Conservation (phyloP, 2,329 filamentous ascomycete genomes). For the Monascus ruber region DNA sequence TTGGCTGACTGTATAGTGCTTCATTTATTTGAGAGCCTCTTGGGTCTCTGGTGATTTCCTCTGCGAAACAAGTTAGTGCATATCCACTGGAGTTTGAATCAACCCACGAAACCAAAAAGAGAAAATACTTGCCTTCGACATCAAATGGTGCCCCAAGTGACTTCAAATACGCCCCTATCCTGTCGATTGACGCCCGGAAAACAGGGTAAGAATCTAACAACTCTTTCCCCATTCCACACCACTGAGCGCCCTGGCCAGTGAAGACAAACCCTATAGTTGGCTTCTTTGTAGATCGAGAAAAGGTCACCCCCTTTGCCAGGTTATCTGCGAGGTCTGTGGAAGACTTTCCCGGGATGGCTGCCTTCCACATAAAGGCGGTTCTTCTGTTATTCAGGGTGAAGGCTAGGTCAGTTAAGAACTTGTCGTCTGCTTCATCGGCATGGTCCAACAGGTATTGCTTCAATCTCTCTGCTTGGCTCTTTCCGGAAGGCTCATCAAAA, state of each 20-base stretch:
- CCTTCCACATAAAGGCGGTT: constrained; percentile 9
- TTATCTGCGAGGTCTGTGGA: constrained; percentile 1
- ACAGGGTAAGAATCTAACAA: constrained; percentile 12
- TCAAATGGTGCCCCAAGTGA: constrained; percentile 10
- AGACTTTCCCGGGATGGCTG: constrained; percentile 4
- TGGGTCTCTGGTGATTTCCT: constrained; percentile 4
- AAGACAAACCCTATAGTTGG: constrained; percentile 15
- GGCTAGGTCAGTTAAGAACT: constrained; percentile 9
- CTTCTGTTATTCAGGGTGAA: constrained; percentile 13
- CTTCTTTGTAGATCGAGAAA: constrained; percentile 2
- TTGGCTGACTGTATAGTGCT: constrained; percentile 9
- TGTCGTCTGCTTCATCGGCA: background rate
- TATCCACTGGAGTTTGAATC: too few species aligned
- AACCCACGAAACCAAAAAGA: too few species aligned
- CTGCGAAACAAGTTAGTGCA: background rate
- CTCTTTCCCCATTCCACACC: constrained; percentile 18
- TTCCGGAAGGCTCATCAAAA: constrained; percentile 11
- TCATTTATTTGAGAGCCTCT: constrained; percentile 3
- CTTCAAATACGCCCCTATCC: constrained; percentile 4
- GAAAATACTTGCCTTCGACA: constrained; percentile 7
- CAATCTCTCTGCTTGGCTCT: constrained; percentile 3
- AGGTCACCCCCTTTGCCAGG: constrained; percentile 1
- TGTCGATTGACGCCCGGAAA: constrained; percentile 6
- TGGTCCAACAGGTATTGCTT: constrained; percentile 4
- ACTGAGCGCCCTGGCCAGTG: constrained; percentile 27